These are phyloP conservation scores for Phyllostachys edulis DNA, from an alignment of 176 grass and related monocot species.

Conservation along the genomic window DNA sequence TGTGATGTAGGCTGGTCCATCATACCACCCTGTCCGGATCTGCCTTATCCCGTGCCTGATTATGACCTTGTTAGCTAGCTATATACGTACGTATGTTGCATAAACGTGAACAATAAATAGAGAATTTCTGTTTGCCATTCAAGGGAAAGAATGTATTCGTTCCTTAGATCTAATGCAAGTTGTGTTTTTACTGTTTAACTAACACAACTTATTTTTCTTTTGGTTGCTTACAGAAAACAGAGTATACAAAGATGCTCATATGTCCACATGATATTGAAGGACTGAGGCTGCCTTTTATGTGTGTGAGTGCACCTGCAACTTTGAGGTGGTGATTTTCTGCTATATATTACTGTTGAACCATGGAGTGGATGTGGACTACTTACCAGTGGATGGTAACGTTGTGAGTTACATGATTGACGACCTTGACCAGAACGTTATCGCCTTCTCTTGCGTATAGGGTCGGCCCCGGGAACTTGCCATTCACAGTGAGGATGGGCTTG, in stretches of 20 bases:
- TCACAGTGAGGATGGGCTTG: slow-evolving; percentile 68
- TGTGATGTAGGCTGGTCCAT: slow-evolving; percentile 50
- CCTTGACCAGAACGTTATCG: slow-evolving; percentile 64
- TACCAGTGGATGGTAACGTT: slow-evolving; percentile 75
- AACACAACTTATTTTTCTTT: slow-evolving; percentile 13
- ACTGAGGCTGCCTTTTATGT: slow-evolving; percentile 1
- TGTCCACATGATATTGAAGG: not conserved
- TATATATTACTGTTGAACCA: not conserved
- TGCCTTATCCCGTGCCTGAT: slow-evolving; percentile 51
- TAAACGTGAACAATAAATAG: not conserved
- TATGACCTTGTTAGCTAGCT: not conserved
- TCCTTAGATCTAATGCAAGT: not conserved
- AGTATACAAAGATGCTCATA: not conserved
- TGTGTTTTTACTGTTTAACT: not conserved
- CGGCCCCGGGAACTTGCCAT: slow-evolving; percentile 56
- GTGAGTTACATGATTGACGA: slow-evolving; percentile 60
- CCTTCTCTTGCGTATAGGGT: slow-evolving; percentile 67
- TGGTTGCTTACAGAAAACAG: not conserved
- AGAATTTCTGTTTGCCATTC: not conserved
- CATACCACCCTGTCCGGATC: slow-evolving; percentile 49
- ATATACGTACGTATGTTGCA: not conserved
- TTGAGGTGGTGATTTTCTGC: slow-evolving; percentile 7
- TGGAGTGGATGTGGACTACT: slow-evolving; percentile 7
- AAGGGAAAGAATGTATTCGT: not conserved
- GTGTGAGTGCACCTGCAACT: not conserved